These are phyloP conservation scores for Echites panduratus DNA, from an alignment of 257 asterid genomes.

Conservation along the genomic window DNA sequence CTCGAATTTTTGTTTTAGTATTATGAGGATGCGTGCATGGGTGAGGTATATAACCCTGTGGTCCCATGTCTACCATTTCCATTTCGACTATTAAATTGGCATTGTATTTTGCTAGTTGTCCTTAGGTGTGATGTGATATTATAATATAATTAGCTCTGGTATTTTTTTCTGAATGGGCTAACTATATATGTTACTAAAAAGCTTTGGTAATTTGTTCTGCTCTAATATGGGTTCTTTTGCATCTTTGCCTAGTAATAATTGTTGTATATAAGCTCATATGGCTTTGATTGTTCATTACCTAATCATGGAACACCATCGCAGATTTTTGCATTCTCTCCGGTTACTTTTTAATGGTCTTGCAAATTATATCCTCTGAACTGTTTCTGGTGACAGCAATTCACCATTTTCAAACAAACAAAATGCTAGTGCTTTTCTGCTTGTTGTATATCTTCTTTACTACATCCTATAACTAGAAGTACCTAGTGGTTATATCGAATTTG, in stretches of 20 bases:
- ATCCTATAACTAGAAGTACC: neutral
- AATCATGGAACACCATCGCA: constrained; percentile 28
- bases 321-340: constrained; percentile 66
- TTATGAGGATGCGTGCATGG: too few species aligned
- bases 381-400: constrained; percentile 57
- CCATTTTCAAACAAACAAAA: constrained; percentile 67
- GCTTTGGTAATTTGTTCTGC: neutral
- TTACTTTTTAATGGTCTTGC: constrained; percentile 61
- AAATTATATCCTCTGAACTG: constrained; percentile 33
- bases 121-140: neutral
- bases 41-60: too few species aligned
- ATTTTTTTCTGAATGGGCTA: neutral
- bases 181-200: neutral
- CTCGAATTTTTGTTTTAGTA: neutral
- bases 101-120: neutral
- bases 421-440: constrained; percentile 58
- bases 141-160: too few species aligned
- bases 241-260: neutral
- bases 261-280: neutral
- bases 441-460: neutral
- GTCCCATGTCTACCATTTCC: too few species aligned
- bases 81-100: neutral
- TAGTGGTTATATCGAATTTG: neutral
- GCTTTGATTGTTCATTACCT: neutral
- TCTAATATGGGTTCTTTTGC: neutral